phyloP scores from a whole-genome alignment of 2,329 filamentous ascomycete species.

The Pseudopyricularia javanii region DNA sequence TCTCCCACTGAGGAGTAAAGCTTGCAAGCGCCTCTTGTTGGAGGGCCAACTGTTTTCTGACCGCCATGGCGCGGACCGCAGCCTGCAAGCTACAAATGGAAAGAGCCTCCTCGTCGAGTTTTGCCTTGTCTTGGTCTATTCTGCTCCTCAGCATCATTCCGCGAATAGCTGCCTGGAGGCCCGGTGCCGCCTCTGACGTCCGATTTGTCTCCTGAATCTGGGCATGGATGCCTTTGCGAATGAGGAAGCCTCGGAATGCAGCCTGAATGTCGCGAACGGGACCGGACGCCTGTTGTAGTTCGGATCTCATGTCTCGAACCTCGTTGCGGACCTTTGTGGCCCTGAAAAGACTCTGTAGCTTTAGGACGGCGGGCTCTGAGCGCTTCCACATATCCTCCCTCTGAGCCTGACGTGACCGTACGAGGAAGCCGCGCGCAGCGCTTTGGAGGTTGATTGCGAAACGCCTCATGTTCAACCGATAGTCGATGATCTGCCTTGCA shows the following conservation, averaged over 20 bases:
- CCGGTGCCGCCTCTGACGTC: slow-evolving; percentile 37
- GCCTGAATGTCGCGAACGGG: slow-evolving; percentile 56
- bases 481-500: slow-evolving; percentile 68
- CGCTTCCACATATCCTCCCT: slow-evolving; percentile 58
- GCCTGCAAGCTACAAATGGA: slow-evolving; percentile 50
- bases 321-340: slow-evolving; percentile 52
- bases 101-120: slow-evolving; percentile 36
- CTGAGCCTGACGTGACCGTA: slow-evolving; percentile 48
- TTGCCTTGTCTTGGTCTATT: slow-evolving; percentile 37
- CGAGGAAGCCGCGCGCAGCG: slow-evolving; percentile 60
- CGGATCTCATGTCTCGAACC: slow-evolving; percentile 40
- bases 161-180: slow-evolving; percentile 55
- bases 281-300: slow-evolving; percentile 49
- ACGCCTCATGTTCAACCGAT: slow-evolving; percentile 68
- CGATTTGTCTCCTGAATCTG: slow-evolving; percentile 44
- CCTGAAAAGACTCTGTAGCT: slow-evolving; percentile 71
- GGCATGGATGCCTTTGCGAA: slow-evolving; percentile 42
- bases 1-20: slow-evolving; percentile 36
- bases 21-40: slow-evolving; percentile 38
- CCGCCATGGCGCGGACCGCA: slow-evolving; percentile 48
- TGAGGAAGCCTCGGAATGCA: slow-evolving; percentile 53
- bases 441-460: slow-evolving; percentile 77
- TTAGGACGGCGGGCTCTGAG: slow-evolving; percentile 59
- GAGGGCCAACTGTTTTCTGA: slow-evolving; percentile 37
- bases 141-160: slow-evolving; percentile 51